Evolutionary conservation across 2,329 filamentous ascomycete genomes (phyloP), one percentile per base, ranked within the genome.

Genomic region (Sclerotinia minor): DNA sequence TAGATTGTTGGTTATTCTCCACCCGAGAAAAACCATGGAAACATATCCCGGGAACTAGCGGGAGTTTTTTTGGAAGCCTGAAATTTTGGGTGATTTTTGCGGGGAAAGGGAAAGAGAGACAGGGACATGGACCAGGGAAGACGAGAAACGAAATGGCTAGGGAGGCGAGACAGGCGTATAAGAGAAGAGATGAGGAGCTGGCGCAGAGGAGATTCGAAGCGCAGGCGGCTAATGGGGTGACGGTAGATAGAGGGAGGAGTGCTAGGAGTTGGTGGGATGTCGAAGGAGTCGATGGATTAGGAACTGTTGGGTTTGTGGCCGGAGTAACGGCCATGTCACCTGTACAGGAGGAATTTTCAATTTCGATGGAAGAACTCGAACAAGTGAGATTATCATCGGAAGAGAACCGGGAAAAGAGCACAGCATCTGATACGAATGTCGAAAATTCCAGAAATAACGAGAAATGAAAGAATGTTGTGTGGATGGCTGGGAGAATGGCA

Each of bases 11-110:
- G 67, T 83, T 94, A 29, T 94, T 94, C 77, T 84, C 83, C 41
- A 80, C 85, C 41, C 84, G 89, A 55, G 91, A 94, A 77, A 87
- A 86, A 75, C 91, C 91, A 0, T 94, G 90, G 90, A 79, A 80
- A 55, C 82, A 87, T 67, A 83, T 86, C 7, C 78, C 79, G 0
- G 79, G 79, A 24, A 78, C 76, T 21, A 77, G 82, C 49, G 80
- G 80, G 45, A 72, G 64, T 3, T 78, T 79, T 61, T 77, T 73
- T 69, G 73, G 71, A 17, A 77, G 76, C 69, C 69, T 79, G 26
- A 76, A 75, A 35, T 78, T 79, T 55, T 77, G 76, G 74, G 70
- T 71, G 2, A 32, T 67, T 13, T 63, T 58, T 38, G 32, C 15
- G 3, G 24, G 73, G 68, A 47, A 75, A 75, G 69, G 68, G 64